Conservation (phyloP, 495 filamentous ascomycete genomes). For the Podospora tetraspora region DNA sequence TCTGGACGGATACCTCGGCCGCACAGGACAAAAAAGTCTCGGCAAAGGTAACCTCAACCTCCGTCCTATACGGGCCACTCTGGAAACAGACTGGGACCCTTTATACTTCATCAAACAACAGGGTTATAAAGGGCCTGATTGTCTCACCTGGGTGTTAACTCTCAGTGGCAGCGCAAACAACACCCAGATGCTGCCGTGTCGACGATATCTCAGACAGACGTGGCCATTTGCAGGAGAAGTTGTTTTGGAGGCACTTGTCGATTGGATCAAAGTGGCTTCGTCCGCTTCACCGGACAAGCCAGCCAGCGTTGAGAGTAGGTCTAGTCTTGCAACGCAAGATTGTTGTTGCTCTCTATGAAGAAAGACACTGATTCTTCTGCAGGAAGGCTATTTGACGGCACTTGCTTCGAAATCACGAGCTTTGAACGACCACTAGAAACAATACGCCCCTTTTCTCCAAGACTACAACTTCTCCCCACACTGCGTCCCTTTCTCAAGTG, state of each 20-base stretch:
- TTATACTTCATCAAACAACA: not conserved
- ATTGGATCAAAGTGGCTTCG: not conserved
- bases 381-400: not conserved
- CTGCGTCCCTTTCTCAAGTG: not conserved
- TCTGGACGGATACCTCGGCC: too few relatives aligned
- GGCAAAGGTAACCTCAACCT: too few relatives aligned
- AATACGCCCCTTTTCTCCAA: not conserved
- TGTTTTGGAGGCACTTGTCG: not conserved
- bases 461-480: too few relatives aligned
- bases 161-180: not conserved
- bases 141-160: not conserved
- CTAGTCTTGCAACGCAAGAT: not conserved
- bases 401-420: not conserved
- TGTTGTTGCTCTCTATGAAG: not conserved
- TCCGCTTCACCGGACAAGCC: not conserved
- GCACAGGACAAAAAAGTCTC: too few relatives aligned
- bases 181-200: not conserved
- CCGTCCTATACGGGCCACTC: not conserved
- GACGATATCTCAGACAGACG: not conserved
- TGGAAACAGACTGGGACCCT: not conserved
- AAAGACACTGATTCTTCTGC: too few relatives aligned
- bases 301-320: not conserved
- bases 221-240: slow-evolving; percentile 1
- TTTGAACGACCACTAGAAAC: too few relatives aligned
- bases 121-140: not conserved